Base-by-base conservation (phyloP, 495 filamentous ascomycete species). In the Aspergillus taichungensis region DNA sequence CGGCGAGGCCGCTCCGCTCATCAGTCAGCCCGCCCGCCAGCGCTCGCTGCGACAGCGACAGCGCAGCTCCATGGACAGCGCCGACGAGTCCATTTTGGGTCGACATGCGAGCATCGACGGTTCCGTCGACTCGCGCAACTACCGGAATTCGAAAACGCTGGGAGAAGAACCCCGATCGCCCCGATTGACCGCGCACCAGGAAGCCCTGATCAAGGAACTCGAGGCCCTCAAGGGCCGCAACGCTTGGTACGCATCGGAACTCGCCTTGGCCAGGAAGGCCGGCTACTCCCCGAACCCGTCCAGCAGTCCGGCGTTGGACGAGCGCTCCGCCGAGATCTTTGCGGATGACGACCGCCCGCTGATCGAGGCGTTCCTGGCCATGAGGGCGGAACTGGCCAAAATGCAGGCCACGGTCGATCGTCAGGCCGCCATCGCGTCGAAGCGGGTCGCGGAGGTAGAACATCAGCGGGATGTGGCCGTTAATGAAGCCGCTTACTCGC, bases 201-300 rank as follows among this genome's bases (percentile, higher is more conserved):
- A 75, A 56, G 66, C 72, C 0, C 56, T 92, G 35, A 67, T 86
- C 14, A 85, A 87, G 55, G 94, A 97, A 50, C 74, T 99, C 5
- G 89, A 97, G 56, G 67, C 78, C 4, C 71, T 82, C 8, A 87
- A 84, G 57, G 87, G 82, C 52, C 81, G 84, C 18, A 97, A 95
- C 61, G 89, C 91, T 1, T 99, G 92, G 92, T 96, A 92, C 64
- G 88, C 88, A 6, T 95, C 91, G 2, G 92, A 99, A 62, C 68
- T 99, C 28, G 87, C 92, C 11, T 64, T 97, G 44, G 92, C 92
- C 3, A 79, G 83, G 37, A 90, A 94, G 63, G 80, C 85, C 8
- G 92, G 92, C 6, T 97, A 96, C 57, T 73, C 77, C 7, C 79
- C 85, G 10, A 88, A 79, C 52, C 61, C 82, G 1, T 80, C 85